phyloP scores from a whole-genome alignment of 371 early-diverging fungal genomes.

The Mortierella sp. region DNA sequence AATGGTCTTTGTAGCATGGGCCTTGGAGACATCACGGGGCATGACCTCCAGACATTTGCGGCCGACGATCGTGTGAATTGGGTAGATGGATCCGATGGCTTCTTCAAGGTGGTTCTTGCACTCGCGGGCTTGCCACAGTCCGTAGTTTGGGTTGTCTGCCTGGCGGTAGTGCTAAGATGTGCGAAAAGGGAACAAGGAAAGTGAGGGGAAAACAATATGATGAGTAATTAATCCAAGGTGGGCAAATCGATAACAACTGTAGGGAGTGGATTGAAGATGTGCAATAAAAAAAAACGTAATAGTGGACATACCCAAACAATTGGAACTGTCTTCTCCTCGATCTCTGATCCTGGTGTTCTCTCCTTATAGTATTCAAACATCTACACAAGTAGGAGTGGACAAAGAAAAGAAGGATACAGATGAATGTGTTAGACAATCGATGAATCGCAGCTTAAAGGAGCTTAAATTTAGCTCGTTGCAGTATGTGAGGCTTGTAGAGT shows the following conservation, averaged over 20 bases:
- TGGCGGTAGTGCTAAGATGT: constrained; percentile 72
- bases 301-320: constrained; percentile 75
- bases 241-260: not conserved
- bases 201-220: not conserved
- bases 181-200: not conserved
- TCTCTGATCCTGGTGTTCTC: constrained; percentile 88
- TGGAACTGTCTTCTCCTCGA: constrained; percentile 83
- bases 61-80: constrained; percentile 91
- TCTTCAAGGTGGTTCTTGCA: constrained; percentile 93
- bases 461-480: too few species aligned
- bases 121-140: constrained; percentile 91
- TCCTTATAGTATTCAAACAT: constrained; percentile 93
- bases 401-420: not conserved
- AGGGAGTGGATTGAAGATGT: not conserved
- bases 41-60: constrained; percentile 93
- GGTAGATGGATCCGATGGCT: constrained; percentile 85
- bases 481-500: too few species aligned
- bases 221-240: not conserved
- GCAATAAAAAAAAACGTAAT: not conserved
- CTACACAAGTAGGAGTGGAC: constrained; percentile 14
- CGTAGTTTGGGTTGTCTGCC: constrained; percentile 78
- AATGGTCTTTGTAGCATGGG: constrained; percentile 68
- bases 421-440: not conserved
- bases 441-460: not conserved
- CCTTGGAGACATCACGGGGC: constrained; percentile 82